These are phyloP conservation scores for Colletotrichum zoysiae DNA, from an alignment of 2,329 filamentous ascomycete genomes.

Conservation along the genomic window DNA sequence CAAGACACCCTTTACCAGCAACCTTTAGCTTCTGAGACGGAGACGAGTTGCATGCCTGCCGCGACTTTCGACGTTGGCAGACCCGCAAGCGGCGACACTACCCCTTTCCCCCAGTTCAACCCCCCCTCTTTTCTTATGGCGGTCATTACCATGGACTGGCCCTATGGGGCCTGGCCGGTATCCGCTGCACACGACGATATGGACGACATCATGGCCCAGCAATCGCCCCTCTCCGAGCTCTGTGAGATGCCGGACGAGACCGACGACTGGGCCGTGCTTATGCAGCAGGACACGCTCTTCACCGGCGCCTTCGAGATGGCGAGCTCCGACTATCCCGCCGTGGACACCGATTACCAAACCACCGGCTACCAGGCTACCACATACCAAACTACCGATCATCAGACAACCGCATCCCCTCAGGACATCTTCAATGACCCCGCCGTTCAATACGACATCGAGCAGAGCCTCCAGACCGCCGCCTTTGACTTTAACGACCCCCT, in stretches of 20 bases:
- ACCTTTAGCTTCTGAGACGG: slow-evolving; percentile 24
- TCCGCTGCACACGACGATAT: slow-evolving; percentile 35
- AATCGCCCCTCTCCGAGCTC: slow-evolving; percentile 39
- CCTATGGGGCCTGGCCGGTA: slow-evolving; percentile 29
- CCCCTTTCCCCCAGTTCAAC: slow-evolving; percentile 19
- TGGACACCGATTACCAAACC: slow-evolving; percentile 4
- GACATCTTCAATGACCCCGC: slow-evolving; percentile 33
- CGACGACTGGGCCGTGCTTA: slow-evolving; percentile 34
- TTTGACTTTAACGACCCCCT: slow-evolving; percentile 37
- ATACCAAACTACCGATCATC: not conserved
- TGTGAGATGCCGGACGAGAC: slow-evolving; percentile 29
- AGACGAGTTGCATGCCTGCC: slow-evolving; percentile 24
- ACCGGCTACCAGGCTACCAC: not conserved
- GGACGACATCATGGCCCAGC: slow-evolving; percentile 28
- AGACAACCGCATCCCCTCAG: slow-evolving; percentile 9
- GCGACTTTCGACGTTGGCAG: slow-evolving; percentile 24
- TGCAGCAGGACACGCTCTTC: slow-evolving; percentile 35
- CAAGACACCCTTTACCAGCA: slow-evolving; percentile 19
- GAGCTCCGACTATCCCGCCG: slow-evolving; percentile 6
- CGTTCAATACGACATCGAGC: slow-evolving; percentile 30
- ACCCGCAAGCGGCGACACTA: slow-evolving; percentile 13
- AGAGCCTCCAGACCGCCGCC: slow-evolving; percentile 18
- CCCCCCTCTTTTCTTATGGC: slow-evolving; percentile 23
- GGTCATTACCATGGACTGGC: slow-evolving; percentile 31
- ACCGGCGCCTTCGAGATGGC: slow-evolving; percentile 29